phyloP scores from a whole-genome alignment of 352 stramenopile species.

The Phytophthora kernoviae region DNA sequence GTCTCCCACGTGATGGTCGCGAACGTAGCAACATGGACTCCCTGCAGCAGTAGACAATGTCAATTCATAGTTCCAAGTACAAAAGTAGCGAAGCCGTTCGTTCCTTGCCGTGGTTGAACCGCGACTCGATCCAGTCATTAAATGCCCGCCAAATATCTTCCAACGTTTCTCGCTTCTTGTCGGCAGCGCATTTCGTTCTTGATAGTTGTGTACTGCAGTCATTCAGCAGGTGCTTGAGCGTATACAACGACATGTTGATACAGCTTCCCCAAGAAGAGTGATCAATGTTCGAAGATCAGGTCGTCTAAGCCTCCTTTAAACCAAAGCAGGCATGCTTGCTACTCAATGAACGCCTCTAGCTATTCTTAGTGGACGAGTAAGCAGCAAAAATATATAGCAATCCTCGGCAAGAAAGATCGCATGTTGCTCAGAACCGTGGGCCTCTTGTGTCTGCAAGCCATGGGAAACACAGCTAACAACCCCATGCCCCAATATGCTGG shows the following conservation, averaged over 20 bases:
- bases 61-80: slow-evolving; percentile 1
- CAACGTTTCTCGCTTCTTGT: slow-evolving; percentile 76
- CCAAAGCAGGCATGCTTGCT: no score
- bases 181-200: slow-evolving; percentile 55
- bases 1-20: slow-evolving; percentile 75
- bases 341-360: no score
- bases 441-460: no score
- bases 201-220: slow-evolving; percentile 68
- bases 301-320: neutral
- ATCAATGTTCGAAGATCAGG: slow-evolving; percentile 2
- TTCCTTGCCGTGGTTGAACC: slow-evolving; percentile 71
- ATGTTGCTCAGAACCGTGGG: no score
- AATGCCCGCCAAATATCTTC: slow-evolving; percentile 74
- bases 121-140: slow-evolving; percentile 80
- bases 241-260: slow-evolving; percentile 71
- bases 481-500: no score
- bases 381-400: no score
- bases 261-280: neutral
- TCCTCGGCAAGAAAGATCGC: no score
- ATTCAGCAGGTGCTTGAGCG: slow-evolving; percentile 73
- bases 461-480: no score
- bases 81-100: neutral
- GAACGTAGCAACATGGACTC: slow-evolving; percentile 79
- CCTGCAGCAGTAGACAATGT: slow-evolving; percentile 27
- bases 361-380: no score